These are phyloP conservation scores for Linnemannia elongata DNA, from an alignment of 192 early-diverging fungal species.

Conservation along the genomic window DNA sequence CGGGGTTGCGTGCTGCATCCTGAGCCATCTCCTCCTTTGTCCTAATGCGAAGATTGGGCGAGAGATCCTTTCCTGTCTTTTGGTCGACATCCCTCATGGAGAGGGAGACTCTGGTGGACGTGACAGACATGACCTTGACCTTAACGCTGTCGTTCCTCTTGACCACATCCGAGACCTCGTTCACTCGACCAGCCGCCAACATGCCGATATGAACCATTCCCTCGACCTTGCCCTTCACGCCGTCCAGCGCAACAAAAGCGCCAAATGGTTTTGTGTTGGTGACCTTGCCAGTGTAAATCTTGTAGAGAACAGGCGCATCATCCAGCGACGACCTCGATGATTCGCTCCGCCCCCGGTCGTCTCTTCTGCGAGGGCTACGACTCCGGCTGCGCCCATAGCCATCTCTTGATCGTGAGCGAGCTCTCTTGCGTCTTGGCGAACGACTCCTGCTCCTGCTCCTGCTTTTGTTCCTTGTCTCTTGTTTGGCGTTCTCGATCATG, in stretches of 20 bases:
- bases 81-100: conserved; percentile 99
- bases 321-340: conserved; percentile 63
- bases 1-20: conserved; percentile 74
- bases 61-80: conserved; percentile 87
- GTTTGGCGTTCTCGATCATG: conserved; percentile 54
- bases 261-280: conserved; percentile 94
- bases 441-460: conserved; percentile 42
- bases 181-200: conserved; percentile 75
- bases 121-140: conserved; percentile 95
- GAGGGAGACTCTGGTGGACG: conserved; percentile 84
- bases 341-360: conserved; percentile 36
- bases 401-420: conserved; percentile 41
- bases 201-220: conserved; percentile 92
- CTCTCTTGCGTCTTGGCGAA: conserved; percentile 47
- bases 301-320: conserved; percentile 88
- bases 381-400: conserved; percentile 39
- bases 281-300: conserved; percentile 91
- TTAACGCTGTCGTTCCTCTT: conserved; percentile 85
- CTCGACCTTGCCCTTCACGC: conserved; percentile 81
- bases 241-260: conserved; percentile 90
- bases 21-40: conserved; percentile 74
- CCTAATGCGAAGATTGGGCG: conserved; percentile 82
- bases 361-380: conserved; percentile 43
- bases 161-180: conserved; percentile 90
- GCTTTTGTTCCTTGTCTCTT: conserved; percentile 48